Evolutionary conservation across 192 early-diverging fungal genomes (phyloP), one percentile per base, ranked within the genome.

Genomic region (Umbelopsis ramanniana): DNA sequence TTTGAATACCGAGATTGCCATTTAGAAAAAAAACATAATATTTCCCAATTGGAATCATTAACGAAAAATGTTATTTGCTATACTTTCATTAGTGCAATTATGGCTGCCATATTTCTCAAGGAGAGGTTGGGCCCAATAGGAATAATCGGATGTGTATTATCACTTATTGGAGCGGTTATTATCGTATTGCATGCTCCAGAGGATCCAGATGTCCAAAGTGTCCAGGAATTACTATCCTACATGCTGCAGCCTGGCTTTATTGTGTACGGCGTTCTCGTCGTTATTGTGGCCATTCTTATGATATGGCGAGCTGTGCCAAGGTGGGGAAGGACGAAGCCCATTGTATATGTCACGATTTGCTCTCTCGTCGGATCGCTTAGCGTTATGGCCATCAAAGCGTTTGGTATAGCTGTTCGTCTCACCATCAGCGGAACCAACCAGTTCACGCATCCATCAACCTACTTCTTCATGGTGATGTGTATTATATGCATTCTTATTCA

Each of bases 91-190:
- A 92, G 92, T 46, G 93, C 96, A 17, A 84, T 98, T 11, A 81
- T 97, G 22, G 93, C 95, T 0, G 93, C 93, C 3, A 74, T 95
- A 11, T 95, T 98, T 80, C 82, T 98, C 17, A 91, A 95, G 45
- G 96, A 98, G 75, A 87, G 86, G 52, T 86, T 98, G 68, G 92
- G 91, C 26, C 80, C 82, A 7, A 87, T 92, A 21, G 96, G 96
- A 72, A 91, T 91, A 67, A 88, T 96, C 38, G 96, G 96, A 24
- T 97, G 95, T 81, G 89, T 91, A 10, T 85, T 98, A 52, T 97
- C 93, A 70, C 82, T 98, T 46, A 87, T 98, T 81, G 92, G 92
- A 50, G 93, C 94, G 15, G 91, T 96, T 14, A 85, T 96, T 46
- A 93, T 96, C 40, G 90, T 96, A 12, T 76, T 98, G 37, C 94